Percentiles rank a stretch among this genome's conserved stretches.
These are phyloP conservation scores for Cryptococcus sp. DNA, from an alignment of 1,284 basidiomycete genomes.

Conservation along the genomic window DNA sequence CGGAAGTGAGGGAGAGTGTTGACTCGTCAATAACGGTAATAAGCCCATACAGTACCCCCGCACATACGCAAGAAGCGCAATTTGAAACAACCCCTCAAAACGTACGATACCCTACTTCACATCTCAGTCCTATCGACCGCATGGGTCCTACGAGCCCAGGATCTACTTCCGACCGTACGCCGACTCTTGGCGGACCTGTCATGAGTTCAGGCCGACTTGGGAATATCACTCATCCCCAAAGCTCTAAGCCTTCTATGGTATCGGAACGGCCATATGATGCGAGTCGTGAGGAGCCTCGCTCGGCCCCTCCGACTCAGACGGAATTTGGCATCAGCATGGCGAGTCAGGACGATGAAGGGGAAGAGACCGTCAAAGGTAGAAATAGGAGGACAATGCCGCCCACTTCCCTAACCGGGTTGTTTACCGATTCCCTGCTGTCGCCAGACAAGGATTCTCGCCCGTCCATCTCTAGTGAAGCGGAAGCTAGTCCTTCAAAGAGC, in stretches of 20 bases:
- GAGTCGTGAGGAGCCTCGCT: background rate
- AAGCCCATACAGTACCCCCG: background rate
- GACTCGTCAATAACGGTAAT: background rate
- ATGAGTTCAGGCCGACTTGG: constrained; percentile 2
- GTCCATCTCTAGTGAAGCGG: background rate
- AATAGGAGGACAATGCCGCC: constrained; percentile 25
- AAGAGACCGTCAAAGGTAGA: constrained; percentile 19
- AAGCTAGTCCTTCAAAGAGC: constrained; percentile 18
- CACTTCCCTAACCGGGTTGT: constrained; percentile 2
- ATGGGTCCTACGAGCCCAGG: background rate
- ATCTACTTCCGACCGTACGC: constrained; percentile 2
- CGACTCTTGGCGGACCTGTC: background rate
- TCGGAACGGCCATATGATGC: background rate
- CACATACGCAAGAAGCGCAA: background rate
- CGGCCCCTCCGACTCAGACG: constrained; percentile 17
- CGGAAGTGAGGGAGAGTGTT: constrained; percentile 1
- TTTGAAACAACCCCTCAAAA: background rate
- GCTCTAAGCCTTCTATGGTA: constrained; percentile 2
- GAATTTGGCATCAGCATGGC: constrained; percentile 18
- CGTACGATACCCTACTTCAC: background rate
- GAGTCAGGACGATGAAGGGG: constrained; percentile 9
- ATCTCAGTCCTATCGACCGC: background rate
- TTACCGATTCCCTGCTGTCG: constrained; percentile 10
- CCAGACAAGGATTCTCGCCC: constrained; percentile 6
- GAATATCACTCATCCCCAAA: constrained; percentile 16